Evolutionary conservation across 768 basidiomycete genomes (phyloP).

Genomic region (Tulasnella sp.): DNA sequence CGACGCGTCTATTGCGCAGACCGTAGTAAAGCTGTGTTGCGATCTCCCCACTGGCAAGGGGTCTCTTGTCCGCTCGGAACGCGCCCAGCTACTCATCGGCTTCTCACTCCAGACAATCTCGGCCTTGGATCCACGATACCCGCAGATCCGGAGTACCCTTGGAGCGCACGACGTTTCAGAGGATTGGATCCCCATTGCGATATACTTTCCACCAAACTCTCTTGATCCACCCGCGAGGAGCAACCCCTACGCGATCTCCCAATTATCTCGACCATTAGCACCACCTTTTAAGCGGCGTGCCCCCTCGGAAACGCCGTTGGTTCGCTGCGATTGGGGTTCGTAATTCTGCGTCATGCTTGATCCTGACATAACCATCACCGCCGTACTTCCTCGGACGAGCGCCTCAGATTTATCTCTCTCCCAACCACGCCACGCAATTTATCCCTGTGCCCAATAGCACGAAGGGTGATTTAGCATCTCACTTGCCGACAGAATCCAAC

Average conservation of each 20-base stretch:
- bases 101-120: constrained; percentile 7
- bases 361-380: constrained; percentile 13
- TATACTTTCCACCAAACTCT: constrained; percentile 5
- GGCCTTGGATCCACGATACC: constrained; percentile 5
- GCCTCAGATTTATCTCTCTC: not conserved
- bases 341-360: constrained; percentile 7
- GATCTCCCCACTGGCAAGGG: not conserved
- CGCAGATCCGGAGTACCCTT: constrained; percentile 2
- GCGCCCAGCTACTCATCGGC: constrained; percentile 12
- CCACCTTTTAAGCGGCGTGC: constrained; percentile 9
- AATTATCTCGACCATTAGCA: not conserved
- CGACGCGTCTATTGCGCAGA: not conserved
- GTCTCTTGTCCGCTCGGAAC: constrained; percentile 19
- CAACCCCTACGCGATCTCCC: not conserved
- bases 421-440: constrained; percentile 4
- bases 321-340: not conserved
- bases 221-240: not conserved
- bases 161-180: not conserved
- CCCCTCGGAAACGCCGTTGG: constrained; percentile 10
- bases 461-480: not conserved
- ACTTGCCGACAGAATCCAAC: not conserved
- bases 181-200: not conserved
- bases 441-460: not conserved
- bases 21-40: not conserved
- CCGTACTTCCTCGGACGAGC: not conserved